These are phyloP conservation scores for Amborella trichopoda DNA, from an alignment of 164 flowering plant species.

Conservation along the genomic window DNA sequence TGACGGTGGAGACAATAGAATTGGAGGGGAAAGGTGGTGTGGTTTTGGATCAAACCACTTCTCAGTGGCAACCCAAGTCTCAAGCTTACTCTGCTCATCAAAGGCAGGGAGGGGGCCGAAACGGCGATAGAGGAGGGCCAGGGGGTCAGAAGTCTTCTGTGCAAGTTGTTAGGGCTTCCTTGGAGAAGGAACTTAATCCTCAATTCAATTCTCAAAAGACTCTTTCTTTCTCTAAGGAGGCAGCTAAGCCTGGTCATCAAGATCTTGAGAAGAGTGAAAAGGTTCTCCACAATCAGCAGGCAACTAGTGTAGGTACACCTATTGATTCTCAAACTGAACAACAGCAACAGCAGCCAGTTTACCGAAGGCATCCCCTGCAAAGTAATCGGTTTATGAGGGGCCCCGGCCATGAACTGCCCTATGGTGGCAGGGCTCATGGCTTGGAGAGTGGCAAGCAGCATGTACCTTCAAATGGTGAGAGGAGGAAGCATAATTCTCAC, in stretches of 20 bases:
- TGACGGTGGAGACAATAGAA: slow-evolving; percentile 22
- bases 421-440: slow-evolving; percentile 32
- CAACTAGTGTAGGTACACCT: slow-evolving; percentile 19
- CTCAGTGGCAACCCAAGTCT: slow-evolving; percentile 86
- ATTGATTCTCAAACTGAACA: slow-evolving; percentile 15
- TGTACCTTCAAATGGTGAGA: slow-evolving; percentile 33
- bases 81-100: slow-evolving; percentile 19
- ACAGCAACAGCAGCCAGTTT: slow-evolving; percentile 29
- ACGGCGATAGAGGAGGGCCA: slow-evolving; percentile 10
- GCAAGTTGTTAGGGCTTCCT: slow-evolving; percentile 17
- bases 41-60: slow-evolving; percentile 26
- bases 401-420: slow-evolving; percentile 23
- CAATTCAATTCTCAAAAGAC: slow-evolving; percentile 17
- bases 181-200: slow-evolving; percentile 2
- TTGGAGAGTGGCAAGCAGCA: slow-evolving; percentile 35
- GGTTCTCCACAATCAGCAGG: slow-evolving; percentile 19
- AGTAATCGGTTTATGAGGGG: slow-evolving; percentile 31
- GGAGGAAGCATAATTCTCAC: slow-evolving; percentile 40
- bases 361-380: slow-evolving; percentile 39
- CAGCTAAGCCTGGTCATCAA: slow-evolving; percentile 11
- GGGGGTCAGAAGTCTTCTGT: slow-evolving; percentile 18
- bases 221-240: slow-evolving; percentile 8
- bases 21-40: slow-evolving; percentile 20
- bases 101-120: slow-evolving; percentile 31
- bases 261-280: slow-evolving; percentile 22